Evolutionary conservation across 1,284 basidiomycete genomes (phyloP).

Genomic region (Sanghuangporus weigelae): DNA sequence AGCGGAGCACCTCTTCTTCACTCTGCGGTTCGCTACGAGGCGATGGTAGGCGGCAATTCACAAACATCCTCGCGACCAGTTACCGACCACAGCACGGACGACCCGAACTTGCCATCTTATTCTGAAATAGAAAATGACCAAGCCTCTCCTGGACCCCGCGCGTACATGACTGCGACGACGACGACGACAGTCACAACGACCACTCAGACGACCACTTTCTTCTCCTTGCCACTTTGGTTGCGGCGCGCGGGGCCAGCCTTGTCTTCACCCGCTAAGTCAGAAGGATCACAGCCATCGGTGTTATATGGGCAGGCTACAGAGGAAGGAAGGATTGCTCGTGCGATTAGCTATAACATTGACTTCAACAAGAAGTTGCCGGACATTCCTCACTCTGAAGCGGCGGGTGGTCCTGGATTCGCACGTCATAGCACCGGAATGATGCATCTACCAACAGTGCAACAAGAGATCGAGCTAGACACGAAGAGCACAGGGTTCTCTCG

Average conservation of each 20-base stretch:
- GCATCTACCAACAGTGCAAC: neutral
- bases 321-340: conserved; percentile 23
- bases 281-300: conserved; percentile 23
- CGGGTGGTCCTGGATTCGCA: conserved; percentile 4
- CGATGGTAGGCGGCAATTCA: conserved; percentile 27
- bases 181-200: conserved; percentile 48
- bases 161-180: conserved; percentile 38
- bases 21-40: conserved; percentile 9
- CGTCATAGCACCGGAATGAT: conserved; percentile 9
- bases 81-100: neutral
- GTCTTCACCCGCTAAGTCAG: conserved; percentile 22
- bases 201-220: conserved; percentile 46
- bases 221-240: conserved; percentile 65
- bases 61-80: neutral
- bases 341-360: conserved; percentile 26
- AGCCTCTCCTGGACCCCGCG: conserved; percentile 26
- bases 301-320: conserved; percentile 25
- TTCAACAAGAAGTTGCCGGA: conserved; percentile 64
- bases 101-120: conserved; percentile 36
- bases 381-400: conserved; percentile 37
- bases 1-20: neutral
- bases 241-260: conserved; percentile 40
- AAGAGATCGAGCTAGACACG: neutral
- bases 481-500: neutral
- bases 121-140: conserved; percentile 25